Conservation (phyloP, 257 asterid species). For the Primulina tabacum region DNA sequence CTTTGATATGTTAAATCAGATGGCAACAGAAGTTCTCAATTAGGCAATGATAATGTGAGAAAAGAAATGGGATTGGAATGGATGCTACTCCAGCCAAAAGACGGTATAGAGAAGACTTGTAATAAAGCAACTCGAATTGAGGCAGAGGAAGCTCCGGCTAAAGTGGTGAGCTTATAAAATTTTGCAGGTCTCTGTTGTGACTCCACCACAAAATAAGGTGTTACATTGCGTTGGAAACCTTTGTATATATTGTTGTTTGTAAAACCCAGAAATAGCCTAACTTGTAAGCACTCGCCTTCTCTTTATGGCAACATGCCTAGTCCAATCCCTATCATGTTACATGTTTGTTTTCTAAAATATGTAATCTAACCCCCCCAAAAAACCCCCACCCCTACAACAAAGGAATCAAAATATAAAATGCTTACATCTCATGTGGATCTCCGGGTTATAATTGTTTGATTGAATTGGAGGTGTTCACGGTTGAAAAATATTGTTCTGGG, state of each 20-base stretch:
- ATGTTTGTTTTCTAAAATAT: too few relatives aligned
- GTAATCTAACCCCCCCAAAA: too few relatives aligned
- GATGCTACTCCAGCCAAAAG: constrained; percentile 77
- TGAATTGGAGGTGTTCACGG: too few relatives aligned
- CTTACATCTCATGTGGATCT: too few relatives aligned
- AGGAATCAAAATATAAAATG: too few relatives aligned
- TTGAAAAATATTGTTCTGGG: too few relatives aligned
- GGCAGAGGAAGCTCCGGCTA: constrained; percentile 46
- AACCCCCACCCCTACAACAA: too few relatives aligned
- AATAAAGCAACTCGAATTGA: constrained; percentile 32
- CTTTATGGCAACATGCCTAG: too few relatives aligned
- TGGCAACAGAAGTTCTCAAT: constrained; percentile 39
- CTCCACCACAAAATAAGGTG: constrained; percentile 6
- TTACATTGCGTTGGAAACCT: background rate
- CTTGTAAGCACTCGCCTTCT: background rate
- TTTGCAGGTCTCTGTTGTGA: background rate
- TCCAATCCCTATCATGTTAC: too few relatives aligned
- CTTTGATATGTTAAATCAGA: constrained; percentile 28
- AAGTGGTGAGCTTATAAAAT: constrained; percentile 50
- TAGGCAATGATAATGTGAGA: constrained; percentile 40
- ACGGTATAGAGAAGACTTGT: constrained; percentile 34
- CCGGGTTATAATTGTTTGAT: too few relatives aligned
- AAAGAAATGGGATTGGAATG: constrained; percentile 95
- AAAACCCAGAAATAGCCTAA: background rate
- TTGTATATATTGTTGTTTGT: background rate